Conservation (phyloP, 306 rosid genomes). For the Cucumis melo region DNA sequence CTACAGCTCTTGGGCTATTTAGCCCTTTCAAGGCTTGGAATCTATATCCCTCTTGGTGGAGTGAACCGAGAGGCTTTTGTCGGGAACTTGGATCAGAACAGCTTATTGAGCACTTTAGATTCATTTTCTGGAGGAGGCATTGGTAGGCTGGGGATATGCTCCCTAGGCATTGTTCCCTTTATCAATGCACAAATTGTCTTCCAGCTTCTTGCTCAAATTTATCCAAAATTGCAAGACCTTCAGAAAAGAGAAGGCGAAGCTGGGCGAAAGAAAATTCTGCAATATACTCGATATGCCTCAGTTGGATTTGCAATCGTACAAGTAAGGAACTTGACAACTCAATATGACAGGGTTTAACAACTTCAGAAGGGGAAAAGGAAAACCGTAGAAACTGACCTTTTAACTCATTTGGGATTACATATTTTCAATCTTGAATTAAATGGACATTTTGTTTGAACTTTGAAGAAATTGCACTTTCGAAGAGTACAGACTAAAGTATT, state of each 20-base stretch:
- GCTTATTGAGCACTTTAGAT: slow-evolving; percentile 79
- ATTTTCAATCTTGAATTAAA: background rate
- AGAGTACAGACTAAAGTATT: background rate
- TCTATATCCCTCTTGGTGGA: slow-evolving; percentile 88
- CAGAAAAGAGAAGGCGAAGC: slow-evolving; percentile 93
- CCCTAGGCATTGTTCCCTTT: slow-evolving; percentile 91
- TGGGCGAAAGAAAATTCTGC: slow-evolving; percentile 84
- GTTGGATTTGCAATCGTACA: slow-evolving; percentile 93
- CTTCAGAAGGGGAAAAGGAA: background rate
- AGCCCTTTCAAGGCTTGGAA: slow-evolving; percentile 80
- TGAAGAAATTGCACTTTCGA: background rate
- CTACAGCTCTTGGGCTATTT: slow-evolving; percentile 76
- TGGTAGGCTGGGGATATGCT: slow-evolving; percentile 89
- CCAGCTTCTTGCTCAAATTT: slow-evolving; percentile 91
- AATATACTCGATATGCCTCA: slow-evolving; percentile 87
- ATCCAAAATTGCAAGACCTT: slow-evolving; percentile 93
- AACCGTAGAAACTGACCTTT: background rate
- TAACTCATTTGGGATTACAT: background rate
- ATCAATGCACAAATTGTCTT: slow-evolving; percentile 92
- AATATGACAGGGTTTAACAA: background rate
- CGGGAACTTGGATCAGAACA: slow-evolving; percentile 87
- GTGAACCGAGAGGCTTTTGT: slow-evolving; percentile 88
- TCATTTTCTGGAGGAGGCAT: slow-evolving; percentile 97
- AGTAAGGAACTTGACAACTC: slow-evolving; percentile 31
- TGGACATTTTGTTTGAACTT: background rate